phyloP scores from a whole-genome alignment of 1,284 basidiomycete genomes.

The Leccinum subrobustum region DNA sequence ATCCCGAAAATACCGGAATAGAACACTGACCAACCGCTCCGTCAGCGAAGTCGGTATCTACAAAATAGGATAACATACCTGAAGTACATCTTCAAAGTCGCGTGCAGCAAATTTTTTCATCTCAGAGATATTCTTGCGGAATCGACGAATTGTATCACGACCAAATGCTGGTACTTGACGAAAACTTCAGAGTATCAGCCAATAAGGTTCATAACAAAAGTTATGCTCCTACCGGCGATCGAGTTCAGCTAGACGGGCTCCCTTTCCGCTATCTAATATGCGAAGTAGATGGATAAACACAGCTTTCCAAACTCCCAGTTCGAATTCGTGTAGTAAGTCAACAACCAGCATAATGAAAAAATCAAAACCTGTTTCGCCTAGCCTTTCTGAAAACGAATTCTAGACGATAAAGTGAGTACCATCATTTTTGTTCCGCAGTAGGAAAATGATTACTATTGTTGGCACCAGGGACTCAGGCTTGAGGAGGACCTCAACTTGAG shows the following conservation, averaged over 20 bases:
- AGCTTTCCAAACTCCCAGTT: no score
- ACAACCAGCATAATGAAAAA: background rate
- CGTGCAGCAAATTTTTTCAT: constrained; percentile 33
- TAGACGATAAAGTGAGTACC: background rate
- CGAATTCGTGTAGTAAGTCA: no score
- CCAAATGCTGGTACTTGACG: constrained; percentile 27
- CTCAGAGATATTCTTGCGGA: constrained; percentile 25
- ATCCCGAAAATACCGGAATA: no score
- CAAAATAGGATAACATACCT: constrained; percentile 9
- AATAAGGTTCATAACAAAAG: background rate
- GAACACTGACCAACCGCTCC: no score
- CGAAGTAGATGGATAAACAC: no score
- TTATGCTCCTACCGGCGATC: background rate
- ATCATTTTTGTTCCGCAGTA: background rate
- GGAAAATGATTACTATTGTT: background rate
- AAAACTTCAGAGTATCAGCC: background rate
- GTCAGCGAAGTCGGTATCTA: no score
- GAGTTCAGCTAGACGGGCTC: background rate
- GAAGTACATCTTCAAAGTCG: constrained; percentile 31
- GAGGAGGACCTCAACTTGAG: background rate
- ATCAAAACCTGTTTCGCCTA: background rate
- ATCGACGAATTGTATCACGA: constrained; percentile 3
- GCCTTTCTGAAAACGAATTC: background rate
- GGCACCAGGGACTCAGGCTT: background rate
- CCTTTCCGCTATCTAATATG: no score